A percentile compares a stretch with the other conserved stretches of the same genome.
phyloP scores from a whole-genome alignment of 2,329 filamentous ascomycete species.

The Cryphonectria carpinicola region DNA sequence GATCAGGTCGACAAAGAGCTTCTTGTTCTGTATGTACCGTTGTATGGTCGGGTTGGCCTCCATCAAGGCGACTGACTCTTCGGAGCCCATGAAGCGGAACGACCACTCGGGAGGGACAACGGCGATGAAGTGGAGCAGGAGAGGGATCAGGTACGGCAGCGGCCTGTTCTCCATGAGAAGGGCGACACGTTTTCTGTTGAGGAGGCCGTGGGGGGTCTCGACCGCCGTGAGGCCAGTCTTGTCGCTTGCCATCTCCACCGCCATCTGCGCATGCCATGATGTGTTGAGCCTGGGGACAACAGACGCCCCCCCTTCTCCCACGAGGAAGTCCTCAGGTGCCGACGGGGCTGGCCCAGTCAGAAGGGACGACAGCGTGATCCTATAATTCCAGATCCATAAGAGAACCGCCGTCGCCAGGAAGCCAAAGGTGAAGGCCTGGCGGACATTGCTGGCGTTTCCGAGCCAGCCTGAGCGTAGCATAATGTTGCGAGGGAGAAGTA shows the following conservation, averaged over 20 bases:
- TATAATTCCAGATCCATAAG: constrained; percentile 8
- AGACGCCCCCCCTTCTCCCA: background rate
- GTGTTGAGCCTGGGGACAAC: constrained; percentile 11
- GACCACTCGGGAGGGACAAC: constrained; percentile 61
- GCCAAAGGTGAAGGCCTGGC: background rate
- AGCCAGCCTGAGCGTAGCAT: background rate
- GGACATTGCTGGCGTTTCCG: background rate
- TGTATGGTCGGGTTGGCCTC: constrained; percentile 15
- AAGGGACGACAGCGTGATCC: background rate
- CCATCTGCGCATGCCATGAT: constrained; percentile 14
- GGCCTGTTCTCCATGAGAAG: constrained; percentile 58
- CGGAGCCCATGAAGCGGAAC: constrained; percentile 59
- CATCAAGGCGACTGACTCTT: constrained; percentile 45
- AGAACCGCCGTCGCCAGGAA: background rate
- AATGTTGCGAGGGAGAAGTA: background rate
- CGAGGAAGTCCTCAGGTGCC: background rate
- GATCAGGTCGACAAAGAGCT: constrained; percentile 55
- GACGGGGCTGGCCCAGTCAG: background rate
- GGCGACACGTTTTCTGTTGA: constrained; percentile 42
- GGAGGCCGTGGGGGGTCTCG: background rate
- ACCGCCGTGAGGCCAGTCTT: constrained; percentile 6
- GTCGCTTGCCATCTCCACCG: constrained; percentile 7
- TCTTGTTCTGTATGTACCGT: constrained; percentile 44
- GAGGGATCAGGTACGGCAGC: constrained; percentile 52
- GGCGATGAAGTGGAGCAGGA: constrained; percentile 59